These are phyloP conservation scores for Leccinum griseonigrum DNA, from an alignment of 1,284 basidiomycete genomes.

Conservation along the genomic window DNA sequence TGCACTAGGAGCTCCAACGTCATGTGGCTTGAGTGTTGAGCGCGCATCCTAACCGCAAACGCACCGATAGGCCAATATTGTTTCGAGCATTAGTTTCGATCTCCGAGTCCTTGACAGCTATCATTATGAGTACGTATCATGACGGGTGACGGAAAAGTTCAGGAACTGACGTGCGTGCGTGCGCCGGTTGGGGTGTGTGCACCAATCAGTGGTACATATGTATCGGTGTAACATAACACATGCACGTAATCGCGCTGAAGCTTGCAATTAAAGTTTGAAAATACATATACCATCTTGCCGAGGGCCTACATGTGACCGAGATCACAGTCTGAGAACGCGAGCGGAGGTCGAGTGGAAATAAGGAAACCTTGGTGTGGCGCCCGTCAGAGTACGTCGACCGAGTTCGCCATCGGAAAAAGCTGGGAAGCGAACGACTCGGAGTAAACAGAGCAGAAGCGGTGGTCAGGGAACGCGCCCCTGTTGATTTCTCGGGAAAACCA, in stretches of 20 bases:
- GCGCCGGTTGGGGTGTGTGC: background rate
- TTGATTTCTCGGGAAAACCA: slow-evolving; percentile 40
- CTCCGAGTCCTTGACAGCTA: slow-evolving; percentile 1
- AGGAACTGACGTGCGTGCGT: slow-evolving; percentile 5
- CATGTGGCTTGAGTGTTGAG: slow-evolving; percentile 30
- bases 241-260: slow-evolving; percentile 31
- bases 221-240: slow-evolving; percentile 9
- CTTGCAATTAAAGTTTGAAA: slow-evolving; percentile 22
- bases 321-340: slow-evolving; percentile 1
- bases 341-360: slow-evolving; percentile 26
- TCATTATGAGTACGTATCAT: slow-evolving; percentile 1
- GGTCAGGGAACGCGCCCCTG: slow-evolving; percentile 36
- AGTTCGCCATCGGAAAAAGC: slow-evolving; percentile 2
- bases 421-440: slow-evolving; percentile 8
- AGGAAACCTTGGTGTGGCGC: slow-evolving; percentile 17
- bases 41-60: slow-evolving; percentile 4
- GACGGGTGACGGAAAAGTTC: background rate
- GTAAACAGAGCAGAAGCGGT: background rate
- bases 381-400: slow-evolving; percentile 6
- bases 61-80: background rate
- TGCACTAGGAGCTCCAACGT: background rate
- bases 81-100: slow-evolving; percentile 2
- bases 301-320: background rate
- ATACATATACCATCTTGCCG: background rate
- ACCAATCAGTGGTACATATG: slow-evolving; percentile 3